Percentiles rank a stretch among this genome's conserved stretches.
phyloP scores from a whole-genome alignment of 2,329 filamentous ascomycete genomes.

The Gremmenia infestans region DNA sequence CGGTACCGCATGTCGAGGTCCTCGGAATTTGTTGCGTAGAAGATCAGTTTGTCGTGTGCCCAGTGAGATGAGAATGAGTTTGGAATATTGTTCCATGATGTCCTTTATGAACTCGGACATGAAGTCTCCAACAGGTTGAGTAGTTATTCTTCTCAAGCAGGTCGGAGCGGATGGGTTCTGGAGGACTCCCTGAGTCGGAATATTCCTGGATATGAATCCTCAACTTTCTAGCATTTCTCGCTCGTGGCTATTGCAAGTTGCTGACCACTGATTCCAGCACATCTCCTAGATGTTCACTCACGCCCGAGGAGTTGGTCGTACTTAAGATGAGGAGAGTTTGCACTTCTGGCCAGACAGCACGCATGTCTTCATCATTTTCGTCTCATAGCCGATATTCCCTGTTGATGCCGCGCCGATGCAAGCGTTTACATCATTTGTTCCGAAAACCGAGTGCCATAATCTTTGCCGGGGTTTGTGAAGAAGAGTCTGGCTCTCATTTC shows the following conservation, averaged over 20 bases:
- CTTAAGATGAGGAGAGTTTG: slow-evolving; percentile 41
- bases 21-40: slow-evolving; percentile 51
- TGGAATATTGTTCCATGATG: slow-evolving; percentile 56
- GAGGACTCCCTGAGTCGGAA: slow-evolving; percentile 44
- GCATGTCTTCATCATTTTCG: slow-evolving; percentile 42
- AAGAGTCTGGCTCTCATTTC: slow-evolving; percentile 40
- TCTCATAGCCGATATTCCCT: slow-evolving; percentile 39
- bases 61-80: slow-evolving; percentile 54
- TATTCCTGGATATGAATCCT: slow-evolving; percentile 46
- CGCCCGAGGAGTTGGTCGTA: slow-evolving; percentile 26
- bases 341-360: slow-evolving; percentile 42
- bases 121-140: slow-evolving; percentile 35
- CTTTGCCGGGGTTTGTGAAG: slow-evolving; percentile 38
- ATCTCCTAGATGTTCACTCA: slow-evolving; percentile 33
- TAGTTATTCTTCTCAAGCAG: slow-evolving; percentile 34
- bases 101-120: slow-evolving; percentile 58
- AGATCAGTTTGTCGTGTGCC: slow-evolving; percentile 43
- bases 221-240: slow-evolving; percentile 43
- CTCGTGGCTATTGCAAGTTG: slow-evolving; percentile 45
- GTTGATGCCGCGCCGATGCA: slow-evolving; percentile 36
- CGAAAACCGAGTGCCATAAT: slow-evolving; percentile 43
- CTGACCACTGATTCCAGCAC: slow-evolving; percentile 50
- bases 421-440: slow-evolving; percentile 42
- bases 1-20: slow-evolving; percentile 48
- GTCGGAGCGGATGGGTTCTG: slow-evolving; percentile 37